Base-by-base conservation (phyloP, 768 basidiomycete species). In the Lentinus tigrinus region DNA sequence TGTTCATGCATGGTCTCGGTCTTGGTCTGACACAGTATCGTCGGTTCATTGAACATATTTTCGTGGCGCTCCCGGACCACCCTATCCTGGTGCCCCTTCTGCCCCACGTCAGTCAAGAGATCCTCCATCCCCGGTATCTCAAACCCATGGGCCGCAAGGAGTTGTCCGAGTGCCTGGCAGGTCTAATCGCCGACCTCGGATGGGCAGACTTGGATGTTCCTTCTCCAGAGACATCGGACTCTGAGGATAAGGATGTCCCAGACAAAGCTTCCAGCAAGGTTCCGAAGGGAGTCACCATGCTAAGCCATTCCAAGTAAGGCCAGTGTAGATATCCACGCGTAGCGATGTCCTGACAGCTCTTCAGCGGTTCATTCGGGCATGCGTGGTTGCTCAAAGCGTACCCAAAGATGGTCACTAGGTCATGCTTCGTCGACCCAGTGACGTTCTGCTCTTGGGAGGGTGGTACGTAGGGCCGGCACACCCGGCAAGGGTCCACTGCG, bases 401-500 rank as follows among this genome's bases (percentile, higher is more conserved):
- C 53, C 87, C 92, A 1, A 73, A 81, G 19, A 78, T 96, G 64
- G 74, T 89, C 46, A 74, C 75, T 1, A 81, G 93, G 3, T 94
- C 88, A 9, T 93, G 91, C 69, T 94, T 97, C 67, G 88, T 95
- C 31, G 95, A 98, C 67, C 93, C 95, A 9, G 88, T 91, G 27
- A 84, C 88, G 0, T 93, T 95, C 72, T 95, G 93, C 71, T 85
- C 89, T 6, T 98, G 94, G 94, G 95, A 97, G 81, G 94, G 93
- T 58, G 89, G 90, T 89, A 65, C 58, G 82, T 78, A 38, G 56
- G 49, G 3, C 8, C n/a, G 14, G 5, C 21, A 13, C 21, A 24
- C 21, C n/a, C n/a, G 19, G 2, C 43, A 13, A 10, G 14, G 38
- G 3, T 17, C 34, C 13, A 44, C 48, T 13, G 10, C 28, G 5